Evolutionary conservation across 805 yeast genomes (phyloP), one percentile per base, ranked within the genome.

Genomic region (Ogataea henricii): DNA sequence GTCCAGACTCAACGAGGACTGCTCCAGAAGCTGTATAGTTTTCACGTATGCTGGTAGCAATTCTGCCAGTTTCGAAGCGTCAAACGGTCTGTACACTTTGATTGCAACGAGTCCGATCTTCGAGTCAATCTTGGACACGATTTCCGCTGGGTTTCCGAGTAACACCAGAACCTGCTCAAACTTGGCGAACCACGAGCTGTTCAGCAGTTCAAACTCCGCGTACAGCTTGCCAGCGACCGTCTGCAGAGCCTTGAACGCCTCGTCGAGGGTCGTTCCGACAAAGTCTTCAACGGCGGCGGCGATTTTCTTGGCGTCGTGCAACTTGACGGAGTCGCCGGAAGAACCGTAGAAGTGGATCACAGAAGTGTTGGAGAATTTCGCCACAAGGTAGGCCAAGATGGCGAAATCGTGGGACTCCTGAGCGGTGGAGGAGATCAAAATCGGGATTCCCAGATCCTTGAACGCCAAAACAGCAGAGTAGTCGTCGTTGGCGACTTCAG

Each of bases 11-110:
- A 45, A 65, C 47, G 76, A 67, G 35, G 85, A 73, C 69, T 90
- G 96, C 60, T 87, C 87, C 20, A 87, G 72, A 14, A 86, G 77
- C 10, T 82, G 78, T 43, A 91, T 70, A 9, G 52, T 76, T 74
- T 51, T 73, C 72, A 45, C 40, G 81, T 79, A 7, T 2, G 73
- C 52, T 22, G 92, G 91, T 35, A 87, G 64, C 2, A 69, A 58
- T 1, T 69, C 55, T 42, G 80, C 68, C 23, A 89, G 69, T 13
- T 71, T 64, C n/a, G 70, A 63, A 42, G 83, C 71, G 49, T 76
- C 69, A 71, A 90, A 87, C 2, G 97, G 96, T 59, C 89, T 79
- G 71, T 85, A 86, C 26, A 79, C 78, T 34, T 85, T 79, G 39
- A 88, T 72, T 7, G 79, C 68, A 38, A 87, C 66, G 26, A 86